Conservation (phyloP, 1,284 basidiomycete species). For the Puccinia novopanici region DNA sequence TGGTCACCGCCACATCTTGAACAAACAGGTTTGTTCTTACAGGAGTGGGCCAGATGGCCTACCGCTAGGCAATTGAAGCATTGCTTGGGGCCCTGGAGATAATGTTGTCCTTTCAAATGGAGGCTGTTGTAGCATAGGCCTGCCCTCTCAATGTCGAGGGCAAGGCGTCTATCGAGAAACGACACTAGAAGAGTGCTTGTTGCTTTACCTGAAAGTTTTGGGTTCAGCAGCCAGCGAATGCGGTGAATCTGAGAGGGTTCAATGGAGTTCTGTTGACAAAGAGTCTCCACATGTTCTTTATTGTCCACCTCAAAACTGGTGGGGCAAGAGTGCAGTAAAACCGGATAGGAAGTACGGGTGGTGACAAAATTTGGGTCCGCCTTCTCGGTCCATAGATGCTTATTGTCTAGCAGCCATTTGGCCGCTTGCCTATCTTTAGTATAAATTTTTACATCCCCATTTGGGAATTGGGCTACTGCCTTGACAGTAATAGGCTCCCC, state of each 20-base stretch:
- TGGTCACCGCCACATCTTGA: background rate
- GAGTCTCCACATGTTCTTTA: background rate
- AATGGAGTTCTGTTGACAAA: conserved; percentile 8
- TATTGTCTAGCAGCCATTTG: conserved; percentile 14
- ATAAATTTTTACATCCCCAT: background rate
- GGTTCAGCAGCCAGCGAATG: background rate
- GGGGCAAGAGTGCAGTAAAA: background rate
- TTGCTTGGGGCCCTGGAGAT: background rate
- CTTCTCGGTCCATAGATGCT: background rate
- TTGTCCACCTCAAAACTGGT: conserved; percentile 2
- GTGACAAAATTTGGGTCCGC: background rate
- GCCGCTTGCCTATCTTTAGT: background rate
- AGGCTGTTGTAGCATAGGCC: no score
- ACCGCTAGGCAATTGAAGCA: no score
- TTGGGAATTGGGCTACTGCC: background rate
- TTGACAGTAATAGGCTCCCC: background rate
- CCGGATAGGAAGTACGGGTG: no score
- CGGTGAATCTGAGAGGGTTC: background rate
- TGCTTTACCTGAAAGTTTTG: background rate
- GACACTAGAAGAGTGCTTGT: background rate
- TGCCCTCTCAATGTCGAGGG: background rate
- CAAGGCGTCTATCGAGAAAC: background rate
- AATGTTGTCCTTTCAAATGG: background rate
- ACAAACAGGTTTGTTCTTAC: background rate
- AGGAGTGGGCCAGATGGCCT: background rate